Base-by-base conservation (phyloP, 164 flowering plant species). In the Dillenia suffruticosa region DNA sequence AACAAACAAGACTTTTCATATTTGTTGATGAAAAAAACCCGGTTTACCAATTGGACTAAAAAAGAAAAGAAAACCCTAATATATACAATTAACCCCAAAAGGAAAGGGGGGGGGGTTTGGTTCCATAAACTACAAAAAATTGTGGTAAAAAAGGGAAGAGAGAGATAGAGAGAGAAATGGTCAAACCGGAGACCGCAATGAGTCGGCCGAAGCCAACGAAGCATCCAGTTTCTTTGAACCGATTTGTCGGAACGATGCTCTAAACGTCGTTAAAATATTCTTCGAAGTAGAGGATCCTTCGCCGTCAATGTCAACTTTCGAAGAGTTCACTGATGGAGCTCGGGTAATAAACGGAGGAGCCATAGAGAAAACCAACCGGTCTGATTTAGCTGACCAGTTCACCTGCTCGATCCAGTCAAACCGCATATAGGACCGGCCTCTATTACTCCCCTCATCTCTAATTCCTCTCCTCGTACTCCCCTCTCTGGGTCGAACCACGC, bases 321-420 rank as follows among this genome's bases (percentile, higher is more conserved):
- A 75, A 43, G 90, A 73, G 71, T 56, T 69, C 9, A 72, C 12
- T 11, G 88, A 82, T 11, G 64, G 49, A 0, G 78, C 69, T 56
- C 85, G 69, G 5, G 66, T 7, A 24, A 87, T 67, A 60, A 86
- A 83, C 12, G 89, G 73, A 11, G 90, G 90, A 10, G 73, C 65
- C 68, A 59, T 69, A 1, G 76, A 58, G 59, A 85, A 80, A 1
- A 61, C 69, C 91, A 89, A 87, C 67, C 88, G 76, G 51, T 89
- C 92, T 9, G 88, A 81, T 51, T 68, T 74, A 7, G 24, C 56
- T 44, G 15, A n/a, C 61, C 60, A 62, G 58, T 74, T 79, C 50
- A 64, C 22, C 56, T 74, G 58, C 47, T 63, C 70, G 2, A 76
- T 22, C 56, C 76, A 56, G 47, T 63, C 70, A 1, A 76, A 10